Evolutionary conservation across 176 grass and related monocot genomes (phyloP), one percentile per base, ranked within the genome.

Genomic region (barley (Hordeum vulgare)): DNA sequence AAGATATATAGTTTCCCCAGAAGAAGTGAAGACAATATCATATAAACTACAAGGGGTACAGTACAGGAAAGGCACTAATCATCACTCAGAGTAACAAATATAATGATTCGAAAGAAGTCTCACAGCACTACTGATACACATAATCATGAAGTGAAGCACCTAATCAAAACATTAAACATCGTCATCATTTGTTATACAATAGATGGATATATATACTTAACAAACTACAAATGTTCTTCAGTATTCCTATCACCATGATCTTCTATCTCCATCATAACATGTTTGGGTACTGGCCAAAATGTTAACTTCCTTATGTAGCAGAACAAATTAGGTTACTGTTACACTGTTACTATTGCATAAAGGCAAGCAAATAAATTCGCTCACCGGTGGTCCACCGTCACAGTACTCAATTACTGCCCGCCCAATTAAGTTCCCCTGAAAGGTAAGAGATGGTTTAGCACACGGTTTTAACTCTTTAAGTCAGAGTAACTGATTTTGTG

Each of bases 391-490:
- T 37, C 79, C 90, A 83, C 45, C 69, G 10, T 93, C 82, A 10
- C 95, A 98, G 64, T 89, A 98, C 71, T 98, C 92, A 74, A 98
- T 75, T 54, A 94, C 76, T 75, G 92, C 95, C 83, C 92, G 90
- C 40, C 90, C 92, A 90, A 98, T 94, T 81, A 98, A 78, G 86
- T 94, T 98, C 54, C 95, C 95, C 95, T 98, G 63, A 71, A 88
- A 88, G 37, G 7, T n/a, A 78, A 91, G 15, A 88, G 17, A 81
- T 54, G 47, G 7, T 74, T 53, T 53, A 80, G 25, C 10, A 42
- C 26, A 23, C 11, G 80, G 44, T 68, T 15, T 40, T 31, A 81
- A 53, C 10, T 71, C 26, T 35, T 71, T 78, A 59, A 67, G 21
- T 33, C 36, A 24, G 28, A 29, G 15, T 66, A 54, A 87, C n/a